Conservation (phyloP, 208 protist genomes). For the Trypanosoma boissoni region DNA sequence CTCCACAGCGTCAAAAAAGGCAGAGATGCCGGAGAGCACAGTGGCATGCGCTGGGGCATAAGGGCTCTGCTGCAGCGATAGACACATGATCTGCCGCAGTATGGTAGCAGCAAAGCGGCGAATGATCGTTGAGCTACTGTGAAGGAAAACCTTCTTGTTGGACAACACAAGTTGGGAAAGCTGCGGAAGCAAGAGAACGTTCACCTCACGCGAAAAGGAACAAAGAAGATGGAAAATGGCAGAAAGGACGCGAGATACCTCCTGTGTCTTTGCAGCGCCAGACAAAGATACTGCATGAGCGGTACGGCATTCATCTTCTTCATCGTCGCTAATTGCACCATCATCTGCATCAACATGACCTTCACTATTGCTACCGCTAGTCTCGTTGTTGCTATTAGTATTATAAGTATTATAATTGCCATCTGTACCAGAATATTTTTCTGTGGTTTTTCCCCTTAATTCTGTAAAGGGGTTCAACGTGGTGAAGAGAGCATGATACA, state of each 20-base stretch:
- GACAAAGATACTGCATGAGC: not conserved
- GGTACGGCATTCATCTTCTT: not conserved
- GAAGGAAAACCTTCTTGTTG: slow-evolving; percentile 25
- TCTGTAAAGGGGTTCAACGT: not conserved
- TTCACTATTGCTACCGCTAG: too few relatives aligned
- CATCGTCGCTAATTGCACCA: too few relatives aligned
- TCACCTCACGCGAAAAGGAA: slow-evolving; percentile 15
- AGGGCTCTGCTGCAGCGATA: slow-evolving; percentile 23
- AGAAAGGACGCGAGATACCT: slow-evolving; percentile 9
- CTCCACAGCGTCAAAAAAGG: slow-evolving; percentile 7
- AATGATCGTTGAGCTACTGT: slow-evolving; percentile 9
- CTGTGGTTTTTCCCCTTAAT: too few relatives aligned
- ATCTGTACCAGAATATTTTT: too few relatives aligned
- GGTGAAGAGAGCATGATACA: slow-evolving; percentile 22
- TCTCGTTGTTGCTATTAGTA: not conserved
- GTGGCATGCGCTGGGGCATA: slow-evolving; percentile 8
- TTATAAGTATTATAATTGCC: too few relatives aligned
- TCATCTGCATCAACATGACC: too few relatives aligned
- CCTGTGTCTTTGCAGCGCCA: slow-evolving; percentile 19
- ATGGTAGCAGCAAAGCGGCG: slow-evolving; percentile 11
- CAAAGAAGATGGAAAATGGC: slow-evolving; percentile 5
- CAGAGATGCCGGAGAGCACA: slow-evolving; percentile 1
- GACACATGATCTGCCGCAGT: slow-evolving; percentile 23
- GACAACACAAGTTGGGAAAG: slow-evolving; percentile 24
- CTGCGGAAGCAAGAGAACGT: slow-evolving; percentile 24